Percentiles rank a stretch among this genome's conserved stretches.
Evolutionary conservation across 1,139 yeast species (phyloP).

Genomic region (Hyphopichia fennica): DNA sequence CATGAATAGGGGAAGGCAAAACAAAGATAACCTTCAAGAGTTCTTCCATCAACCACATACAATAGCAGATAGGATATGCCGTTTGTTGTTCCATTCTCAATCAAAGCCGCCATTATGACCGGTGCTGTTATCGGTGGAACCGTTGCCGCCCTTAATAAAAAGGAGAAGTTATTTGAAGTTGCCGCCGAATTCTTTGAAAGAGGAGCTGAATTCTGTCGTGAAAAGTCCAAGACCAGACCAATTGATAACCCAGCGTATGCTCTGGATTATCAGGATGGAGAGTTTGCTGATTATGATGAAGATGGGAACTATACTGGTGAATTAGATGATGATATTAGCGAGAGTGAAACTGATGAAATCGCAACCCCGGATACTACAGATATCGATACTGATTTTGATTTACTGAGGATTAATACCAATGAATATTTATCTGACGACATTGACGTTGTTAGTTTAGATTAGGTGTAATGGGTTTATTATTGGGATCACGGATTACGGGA

Average conservation of each 20-base stretch:
- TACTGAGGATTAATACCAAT: slow-evolving; percentile 1
- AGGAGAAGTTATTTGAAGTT: slow-evolving; percentile 31
- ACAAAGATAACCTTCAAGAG: neutral
- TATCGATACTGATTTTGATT: slow-evolving; percentile 11
- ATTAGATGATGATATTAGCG: neutral
- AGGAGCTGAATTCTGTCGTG: slow-evolving; percentile 37
- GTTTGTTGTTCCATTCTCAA: slow-evolving; percentile 34
- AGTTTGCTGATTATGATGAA: slow-evolving; percentile 13
- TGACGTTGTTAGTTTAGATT: slow-evolving; percentile 15
- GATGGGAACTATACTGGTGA: neutral
- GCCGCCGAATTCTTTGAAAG: slow-evolving; percentile 33
- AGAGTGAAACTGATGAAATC: slow-evolving; percentile 11
- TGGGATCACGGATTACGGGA: no score
- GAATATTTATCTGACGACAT: neutral
- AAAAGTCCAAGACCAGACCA: slow-evolving; percentile 1
- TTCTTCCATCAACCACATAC: neutral
- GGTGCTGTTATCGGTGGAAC: slow-evolving; percentile 45
- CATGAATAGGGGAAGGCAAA: no score
- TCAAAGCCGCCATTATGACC: slow-evolving; percentile 38
- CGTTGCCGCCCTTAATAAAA: slow-evolving; percentile 34
- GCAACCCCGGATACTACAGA: slow-evolving; percentile 29
- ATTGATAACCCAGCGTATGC: slow-evolving; percentile 18
- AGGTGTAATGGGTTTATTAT: no score
- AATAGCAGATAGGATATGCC: slow-evolving; percentile 6
- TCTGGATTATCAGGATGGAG: slow-evolving; percentile 25